Conservation (phyloP, 345 rosid genomes). For the Gossypioides kirkii region DNA sequence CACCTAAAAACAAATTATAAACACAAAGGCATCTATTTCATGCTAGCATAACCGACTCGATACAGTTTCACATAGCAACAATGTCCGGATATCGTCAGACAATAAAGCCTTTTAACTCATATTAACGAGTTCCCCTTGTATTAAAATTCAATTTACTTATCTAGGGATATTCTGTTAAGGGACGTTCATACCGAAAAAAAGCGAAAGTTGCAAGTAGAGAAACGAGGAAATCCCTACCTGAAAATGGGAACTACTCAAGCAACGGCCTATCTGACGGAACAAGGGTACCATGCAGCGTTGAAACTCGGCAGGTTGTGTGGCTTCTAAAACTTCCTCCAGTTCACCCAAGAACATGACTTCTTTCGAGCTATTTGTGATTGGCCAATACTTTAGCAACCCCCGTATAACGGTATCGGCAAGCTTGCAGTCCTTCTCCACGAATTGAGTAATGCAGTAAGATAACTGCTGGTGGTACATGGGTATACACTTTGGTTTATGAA, state of each 20-base stretch:
- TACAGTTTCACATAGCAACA: background rate
- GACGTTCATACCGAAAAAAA: background rate
- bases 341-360: conserved; percentile 87
- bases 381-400: conserved; percentile 81
- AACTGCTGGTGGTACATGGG: conserved; percentile 77
- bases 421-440: conserved; percentile 85
- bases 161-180: background rate
- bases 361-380: conserved; percentile 79
- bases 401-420: conserved; percentile 76
- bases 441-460: conserved; percentile 77
- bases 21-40: too few relatives aligned
- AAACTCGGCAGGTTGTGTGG: conserved; percentile 78
- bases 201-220: conserved; percentile 6
- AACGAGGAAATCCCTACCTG: conserved; percentile 43
- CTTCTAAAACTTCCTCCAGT: conserved; percentile 85
- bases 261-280: conserved; percentile 60
- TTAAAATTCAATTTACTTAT: background rate
- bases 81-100: background rate
- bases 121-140: background rate
- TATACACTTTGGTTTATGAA: conserved; percentile 77
- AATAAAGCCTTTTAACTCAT: background rate
- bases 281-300: conserved; percentile 86
- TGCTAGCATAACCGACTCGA: background rate
- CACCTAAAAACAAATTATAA: conserved; percentile 38
- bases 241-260: conserved; percentile 81